Evolutionary conservation across 345 rosid genomes (phyloP), one percentile per base, ranked within the genome.

Genomic region (Gossypium herbaceum): DNA sequence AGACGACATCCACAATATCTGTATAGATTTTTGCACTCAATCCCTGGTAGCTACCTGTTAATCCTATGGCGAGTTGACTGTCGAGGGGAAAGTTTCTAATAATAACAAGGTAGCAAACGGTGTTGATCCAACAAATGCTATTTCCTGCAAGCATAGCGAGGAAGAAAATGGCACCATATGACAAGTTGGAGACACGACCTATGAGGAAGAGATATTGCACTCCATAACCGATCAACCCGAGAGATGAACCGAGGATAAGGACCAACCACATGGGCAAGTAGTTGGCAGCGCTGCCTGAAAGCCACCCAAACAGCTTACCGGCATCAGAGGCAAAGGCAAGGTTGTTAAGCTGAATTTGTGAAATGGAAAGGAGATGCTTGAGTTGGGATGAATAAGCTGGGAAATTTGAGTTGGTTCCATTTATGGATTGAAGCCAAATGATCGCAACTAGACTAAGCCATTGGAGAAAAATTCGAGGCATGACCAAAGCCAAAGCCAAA

Each of bases 111-210:
- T 88, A 92, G 50, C 90, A 87, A 17, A 90, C 98, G 0, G 98
- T 92, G 84, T 94, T 94, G 82, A 94, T 85, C 98, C 98, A 94
- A 50, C 98, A 94, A n/a, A 94, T 91, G 77, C 98, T 91, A 77
- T 93, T 93, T 62, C 98, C 99, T 3, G 96, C 96, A 16, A 95
- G 9, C 20, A 90, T 83, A 16, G 93, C 85, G 48, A 95, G 89
- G 25, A 83, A 41, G 84, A 91, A 91, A 17, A 94, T 72, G 16
- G 79, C 88, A 2, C 39, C 56, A 55, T 92, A 95, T 7, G 94
- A 82, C 7, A 89, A 80, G 9, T 83, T 77, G 3, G 85, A 47
- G 77, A 90, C 78, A 13, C 79, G 77, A 24, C 47, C 67, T 62
- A 17, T 34, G 22, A 34, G 47, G 22, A 29, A 29, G 45, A 29